phyloP scores from a whole-genome alignment of 2,329 filamentous ascomycete species.

The Venturiaceae sp. region DNA sequence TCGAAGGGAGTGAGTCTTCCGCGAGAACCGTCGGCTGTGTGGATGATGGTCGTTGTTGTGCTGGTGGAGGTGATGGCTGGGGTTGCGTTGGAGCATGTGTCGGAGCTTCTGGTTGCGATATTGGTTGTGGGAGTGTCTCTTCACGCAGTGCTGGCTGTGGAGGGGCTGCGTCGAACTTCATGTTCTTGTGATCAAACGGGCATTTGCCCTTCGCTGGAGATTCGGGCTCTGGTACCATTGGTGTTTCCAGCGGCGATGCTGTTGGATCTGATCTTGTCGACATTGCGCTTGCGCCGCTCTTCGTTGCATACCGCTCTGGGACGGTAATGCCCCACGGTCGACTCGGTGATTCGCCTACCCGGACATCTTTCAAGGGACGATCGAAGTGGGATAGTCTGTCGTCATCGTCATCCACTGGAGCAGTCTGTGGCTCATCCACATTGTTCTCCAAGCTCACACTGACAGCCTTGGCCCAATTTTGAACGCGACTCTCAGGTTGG shows the following conservation, averaged over 20 bases:
- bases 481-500: slow-evolving; percentile 45
- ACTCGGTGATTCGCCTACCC: slow-evolving; percentile 89
- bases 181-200: slow-evolving; percentile 10
- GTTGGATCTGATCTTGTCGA: slow-evolving; percentile 30
- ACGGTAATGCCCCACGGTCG: slow-evolving; percentile 88
- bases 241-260: slow-evolving; percentile 31
- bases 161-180: neutral
- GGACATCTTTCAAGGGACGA: slow-evolving; percentile 73
- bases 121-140: neutral
- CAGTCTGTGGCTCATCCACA: slow-evolving; percentile 28
- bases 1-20: neutral
- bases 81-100: neutral
- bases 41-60: neutral
- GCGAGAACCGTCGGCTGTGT: slow-evolving; percentile 2
- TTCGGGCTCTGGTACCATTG: slow-evolving; percentile 15
- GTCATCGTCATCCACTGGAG: slow-evolving; percentile 40
- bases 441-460: slow-evolving; percentile 43
- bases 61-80: neutral
- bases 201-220: slow-evolving; percentile 8
- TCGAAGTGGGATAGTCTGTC: slow-evolving; percentile 70
- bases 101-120: neutral
- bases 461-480: slow-evolving; percentile 77
- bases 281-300: slow-evolving; percentile 16
- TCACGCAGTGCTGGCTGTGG: neutral
- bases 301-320: slow-evolving; percentile 41